Percentiles rank a stretch among this genome's conserved stretches.
Evolutionary conservation across 202 grass and related monocot species (phyloP).

Genomic region (Setaria viridis): DNA sequence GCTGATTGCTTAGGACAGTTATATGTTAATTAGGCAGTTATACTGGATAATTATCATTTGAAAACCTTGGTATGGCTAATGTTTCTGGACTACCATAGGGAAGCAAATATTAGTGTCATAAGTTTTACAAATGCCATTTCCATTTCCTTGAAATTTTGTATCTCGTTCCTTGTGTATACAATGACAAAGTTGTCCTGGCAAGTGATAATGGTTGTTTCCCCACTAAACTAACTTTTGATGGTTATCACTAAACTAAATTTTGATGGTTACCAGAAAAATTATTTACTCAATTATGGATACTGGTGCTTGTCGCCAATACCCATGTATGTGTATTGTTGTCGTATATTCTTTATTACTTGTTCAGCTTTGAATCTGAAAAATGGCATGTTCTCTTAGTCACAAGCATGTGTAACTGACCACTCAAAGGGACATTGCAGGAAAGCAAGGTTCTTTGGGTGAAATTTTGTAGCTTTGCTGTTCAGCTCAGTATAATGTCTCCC

Average conservation of each 20-base stretch:
- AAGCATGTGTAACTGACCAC: background rate
- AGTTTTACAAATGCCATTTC: background rate
- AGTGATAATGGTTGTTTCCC: background rate
- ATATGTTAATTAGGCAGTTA: constrained; percentile 15
- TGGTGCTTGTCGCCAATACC: background rate
- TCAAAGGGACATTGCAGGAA: background rate
- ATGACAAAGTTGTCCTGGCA: background rate
- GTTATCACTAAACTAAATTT: too few relatives aligned
- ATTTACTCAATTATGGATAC: background rate
- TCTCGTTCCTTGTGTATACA: background rate
- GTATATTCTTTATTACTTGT: background rate
- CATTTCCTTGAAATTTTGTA: background rate
- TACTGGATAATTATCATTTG: constrained; percentile 4
- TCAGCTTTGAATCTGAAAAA: background rate
- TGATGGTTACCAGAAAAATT: constrained; percentile 7
- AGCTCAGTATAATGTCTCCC: background rate
- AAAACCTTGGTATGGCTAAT: background rate
- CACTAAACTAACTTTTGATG: background rate
- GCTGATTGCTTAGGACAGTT: constrained; percentile 21
- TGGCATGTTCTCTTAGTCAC: background rate
- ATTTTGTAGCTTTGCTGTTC: background rate
- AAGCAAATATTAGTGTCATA: constrained; percentile 3
- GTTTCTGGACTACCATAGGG: constrained; percentile 2
- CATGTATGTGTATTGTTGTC: background rate
- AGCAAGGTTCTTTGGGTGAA: constrained; percentile 7